These are phyloP conservation scores for Clavariopsis aquatica DNA, from an alignment of 495 filamentous ascomycete genomes.

Conservation along the genomic window DNA sequence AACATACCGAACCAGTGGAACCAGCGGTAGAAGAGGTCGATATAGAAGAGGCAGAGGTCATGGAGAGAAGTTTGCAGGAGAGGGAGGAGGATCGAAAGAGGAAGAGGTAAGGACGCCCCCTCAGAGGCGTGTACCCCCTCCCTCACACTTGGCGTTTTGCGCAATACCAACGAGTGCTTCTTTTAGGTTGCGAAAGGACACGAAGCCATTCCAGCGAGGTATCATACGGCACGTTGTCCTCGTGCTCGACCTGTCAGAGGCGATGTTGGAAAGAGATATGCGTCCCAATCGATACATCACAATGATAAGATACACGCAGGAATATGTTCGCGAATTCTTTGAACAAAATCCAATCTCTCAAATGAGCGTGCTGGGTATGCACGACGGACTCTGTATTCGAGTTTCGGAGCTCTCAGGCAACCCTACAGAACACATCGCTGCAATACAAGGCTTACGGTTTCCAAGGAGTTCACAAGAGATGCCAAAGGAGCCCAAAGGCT, in stretches of 20 bases:
- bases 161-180: slow-evolving; percentile 7
- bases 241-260: slow-evolving; percentile 87
- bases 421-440: slow-evolving; percentile 80
- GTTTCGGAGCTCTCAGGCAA: slow-evolving; percentile 91
- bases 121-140: background rate
- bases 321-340: slow-evolving; percentile 92
- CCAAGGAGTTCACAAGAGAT: slow-evolving; percentile 27
- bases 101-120: slow-evolving; percentile 59
- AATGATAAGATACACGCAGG: slow-evolving; percentile 77
- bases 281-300: slow-evolving; percentile 82
- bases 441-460: slow-evolving; percentile 64
- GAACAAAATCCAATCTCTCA: slow-evolving; percentile 99
- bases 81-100: slow-evolving; percentile 71
- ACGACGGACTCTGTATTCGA: slow-evolving; percentile 79
- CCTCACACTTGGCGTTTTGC: background rate
- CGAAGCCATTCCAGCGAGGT: slow-evolving; percentile 89
- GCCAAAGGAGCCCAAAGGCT: slow-evolving; percentile 78
- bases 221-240: slow-evolving; percentile 94
- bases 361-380: slow-evolving; percentile 84
- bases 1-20: background rate
- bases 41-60: slow-evolving; percentile 74
- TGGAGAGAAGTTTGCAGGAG: slow-evolving; percentile 67
- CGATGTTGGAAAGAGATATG: slow-evolving; percentile 94
- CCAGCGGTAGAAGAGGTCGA: slow-evolving; percentile 52
- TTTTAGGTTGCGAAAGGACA: slow-evolving; percentile 76